Evolutionary conservation across 2,329 filamentous ascomycete species (phyloP), one percentile per base, ranked within the genome.

Genomic region (Elsinoe ampelina): DNA sequence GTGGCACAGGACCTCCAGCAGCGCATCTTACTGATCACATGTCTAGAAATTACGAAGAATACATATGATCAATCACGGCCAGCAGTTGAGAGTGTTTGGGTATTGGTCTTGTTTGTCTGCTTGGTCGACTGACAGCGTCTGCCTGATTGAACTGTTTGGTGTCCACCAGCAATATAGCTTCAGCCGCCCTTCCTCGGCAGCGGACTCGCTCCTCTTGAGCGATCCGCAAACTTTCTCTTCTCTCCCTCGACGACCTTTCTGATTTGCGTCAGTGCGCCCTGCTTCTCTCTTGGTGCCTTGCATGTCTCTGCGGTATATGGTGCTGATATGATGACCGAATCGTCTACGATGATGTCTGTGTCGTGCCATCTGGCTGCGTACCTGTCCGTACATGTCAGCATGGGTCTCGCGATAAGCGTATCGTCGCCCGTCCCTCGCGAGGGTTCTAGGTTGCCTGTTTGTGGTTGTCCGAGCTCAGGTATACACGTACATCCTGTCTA

Each of bases 291-390:
- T 2, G 69, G 64, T 4, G 73, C 74, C 58, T 68, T 70, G 65
- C 81, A 80, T 63, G 80, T 78, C 43, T 81, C 79, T 19, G 77
- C 68, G 5, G 72, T 74, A 65, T 84, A 85, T 1, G 82, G 82
- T 12, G 79, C 71, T 17, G 75, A 69, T 58, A 85, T 79, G 56
- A 81, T 71, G 55, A 84, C 81, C 3, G 77, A 75, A 62, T 85
- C 81, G 54, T 79, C 80, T 48, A 83, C 78, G 55, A 85, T 73
- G 60, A 85, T 84, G 52, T 74, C 74, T 34, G 73, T 71, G 15
- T 77, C 78, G 61, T 80, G 75, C 82, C 82, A 85, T 59, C 79
- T 75, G 26, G 79, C 76, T 8, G 80, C 80, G 65, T 81, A 68
- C 34, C 72, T 74, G 54, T 47, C 3, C 15, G 10, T 6, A n/a